A percentile compares a stretch with the other conserved stretches of the same genome.
Evolutionary conservation across 1,284 basidiomycete genomes (phyloP).

Genomic region (Thecaphora frezii): DNA sequence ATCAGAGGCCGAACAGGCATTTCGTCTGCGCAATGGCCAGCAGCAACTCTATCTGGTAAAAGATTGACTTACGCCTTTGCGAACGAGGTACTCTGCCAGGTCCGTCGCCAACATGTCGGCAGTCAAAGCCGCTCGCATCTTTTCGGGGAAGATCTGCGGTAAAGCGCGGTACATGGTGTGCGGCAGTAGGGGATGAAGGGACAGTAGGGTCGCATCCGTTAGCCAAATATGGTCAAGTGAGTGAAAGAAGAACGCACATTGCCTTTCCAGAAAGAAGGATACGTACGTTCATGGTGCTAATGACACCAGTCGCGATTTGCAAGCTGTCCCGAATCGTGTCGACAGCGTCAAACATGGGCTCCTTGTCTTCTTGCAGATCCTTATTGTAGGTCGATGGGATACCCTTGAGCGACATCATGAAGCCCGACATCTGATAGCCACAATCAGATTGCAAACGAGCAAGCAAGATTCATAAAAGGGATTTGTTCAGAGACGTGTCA

Average conservation of each 20-base stretch:
- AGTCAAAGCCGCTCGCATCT: conserved; percentile 85
- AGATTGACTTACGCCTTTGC: conserved; percentile 78
- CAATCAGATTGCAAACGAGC: not conserved
- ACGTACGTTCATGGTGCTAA: conserved; percentile 71
- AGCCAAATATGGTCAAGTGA: conserved; percentile 1
- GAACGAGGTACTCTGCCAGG: conserved; percentile 93
- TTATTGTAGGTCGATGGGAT: conserved; percentile 99
- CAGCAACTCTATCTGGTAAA: too few relatives aligned
- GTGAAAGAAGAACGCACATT: too few relatives aligned
- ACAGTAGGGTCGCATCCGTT: too few relatives aligned
- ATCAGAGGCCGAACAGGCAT: too few relatives aligned
- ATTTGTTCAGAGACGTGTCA: too few relatives aligned
- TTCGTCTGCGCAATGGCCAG: too few relatives aligned
- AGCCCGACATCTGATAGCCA: conserved; percentile 75
- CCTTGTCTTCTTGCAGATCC: conserved; percentile 97
- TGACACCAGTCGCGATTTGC: conserved; percentile 89
- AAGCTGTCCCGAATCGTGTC: conserved; percentile 87
- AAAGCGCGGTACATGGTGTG: not conserved
- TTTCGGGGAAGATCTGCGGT: conserved; percentile 76
- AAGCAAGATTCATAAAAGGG: too few relatives aligned
- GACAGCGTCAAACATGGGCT: conserved; percentile 90
- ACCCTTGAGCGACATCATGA: conserved; percentile 96
- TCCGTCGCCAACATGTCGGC: conserved; percentile 98
- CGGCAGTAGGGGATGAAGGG: too few relatives aligned
- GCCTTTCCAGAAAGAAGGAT: not conserved